These are phyloP conservation scores for Articulospora tetracladia DNA, from an alignment of 495 filamentous ascomycete species.

Conservation along the genomic window DNA sequence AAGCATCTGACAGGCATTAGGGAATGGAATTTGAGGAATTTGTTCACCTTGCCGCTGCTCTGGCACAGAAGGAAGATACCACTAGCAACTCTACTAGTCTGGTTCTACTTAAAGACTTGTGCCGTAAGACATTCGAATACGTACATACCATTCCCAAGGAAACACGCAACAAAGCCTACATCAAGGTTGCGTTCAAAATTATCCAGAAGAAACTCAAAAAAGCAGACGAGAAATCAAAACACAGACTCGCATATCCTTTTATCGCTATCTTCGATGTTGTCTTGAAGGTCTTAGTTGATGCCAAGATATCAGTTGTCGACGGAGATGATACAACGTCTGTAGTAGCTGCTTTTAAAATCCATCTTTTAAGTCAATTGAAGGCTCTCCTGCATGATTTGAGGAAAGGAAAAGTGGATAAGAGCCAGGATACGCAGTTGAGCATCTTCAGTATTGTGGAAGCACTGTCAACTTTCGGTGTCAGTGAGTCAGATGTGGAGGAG, in stretches of 20 bases:
- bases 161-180: slow-evolving; percentile 30
- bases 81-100: slow-evolving; percentile 9
- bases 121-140: slow-evolving; percentile 29
- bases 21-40: slow-evolving; percentile 34
- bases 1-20: slow-evolving; percentile 16
- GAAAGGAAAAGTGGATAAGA: background rate
- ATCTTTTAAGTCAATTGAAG: slow-evolving; percentile 13
- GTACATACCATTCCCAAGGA: slow-evolving; percentile 32
- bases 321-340: slow-evolving; percentile 5
- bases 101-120: slow-evolving; percentile 28
- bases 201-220: slow-evolving; percentile 26
- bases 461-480: slow-evolving; percentile 3
- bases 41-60: slow-evolving; percentile 25
- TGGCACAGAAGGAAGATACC: slow-evolving; percentile 12
- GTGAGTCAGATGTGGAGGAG: slow-evolving; percentile 2
- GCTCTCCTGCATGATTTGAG: background rate
- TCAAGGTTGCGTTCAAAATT: slow-evolving; percentile 22
- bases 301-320: slow-evolving; percentile 3
- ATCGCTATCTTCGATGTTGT: slow-evolving; percentile 16
- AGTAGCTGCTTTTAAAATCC: slow-evolving; percentile 2
- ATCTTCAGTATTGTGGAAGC: slow-evolving; percentile 15
- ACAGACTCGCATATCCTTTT: slow-evolving; percentile 7
- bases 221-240: slow-evolving; percentile 16
- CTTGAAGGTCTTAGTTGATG: slow-evolving; percentile 4
- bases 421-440: background rate